Conservation (phyloP, 2,329 filamentous ascomycete genomes). For the Apiospora marii region DNA sequence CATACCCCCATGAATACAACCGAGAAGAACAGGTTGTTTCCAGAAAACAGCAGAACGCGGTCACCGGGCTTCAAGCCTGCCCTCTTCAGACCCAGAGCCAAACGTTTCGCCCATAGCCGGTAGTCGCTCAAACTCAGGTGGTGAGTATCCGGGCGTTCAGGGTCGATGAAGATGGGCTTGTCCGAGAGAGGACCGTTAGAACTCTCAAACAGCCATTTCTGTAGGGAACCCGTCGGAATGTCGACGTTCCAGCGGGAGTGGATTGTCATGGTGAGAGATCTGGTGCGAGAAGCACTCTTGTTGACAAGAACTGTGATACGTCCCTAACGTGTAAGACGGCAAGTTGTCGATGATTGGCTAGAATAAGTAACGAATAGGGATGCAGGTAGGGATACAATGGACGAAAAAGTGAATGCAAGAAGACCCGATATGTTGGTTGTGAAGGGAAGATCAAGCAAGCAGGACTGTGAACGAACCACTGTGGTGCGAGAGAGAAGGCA, state of each 20-base stretch:
- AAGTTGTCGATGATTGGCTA: not conserved
- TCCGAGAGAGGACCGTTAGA: conserved; percentile 52
- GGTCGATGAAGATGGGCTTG: conserved; percentile 65
- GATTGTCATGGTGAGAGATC: conserved; percentile 25
- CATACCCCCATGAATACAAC: conserved; percentile 72
- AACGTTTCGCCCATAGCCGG: conserved; percentile 74
- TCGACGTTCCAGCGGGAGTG: conserved; percentile 49
- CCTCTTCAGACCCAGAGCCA: conserved; percentile 72
- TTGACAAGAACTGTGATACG: not conserved
- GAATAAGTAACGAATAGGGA: not conserved
- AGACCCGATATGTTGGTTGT: not conserved
- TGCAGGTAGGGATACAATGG: too few species aligned
- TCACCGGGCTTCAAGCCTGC: conserved; percentile 73
- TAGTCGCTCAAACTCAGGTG: conserved; percentile 70
- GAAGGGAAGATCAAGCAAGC: not conserved
- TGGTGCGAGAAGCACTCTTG: not conserved
- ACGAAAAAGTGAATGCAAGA: not conserved
- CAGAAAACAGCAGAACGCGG: conserved; percentile 75
- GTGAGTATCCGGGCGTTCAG: conserved; percentile 71
- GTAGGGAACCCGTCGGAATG: conserved; percentile 58
- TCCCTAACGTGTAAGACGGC: not conserved
- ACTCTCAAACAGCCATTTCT: conserved; percentile 63
- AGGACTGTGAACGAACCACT: not conserved
- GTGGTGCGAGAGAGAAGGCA: not conserved
- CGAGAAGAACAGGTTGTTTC: conserved; percentile 78